phyloP scores from a whole-genome alignment of 257 asterid genomes.

The Ballota nigra region DNA sequence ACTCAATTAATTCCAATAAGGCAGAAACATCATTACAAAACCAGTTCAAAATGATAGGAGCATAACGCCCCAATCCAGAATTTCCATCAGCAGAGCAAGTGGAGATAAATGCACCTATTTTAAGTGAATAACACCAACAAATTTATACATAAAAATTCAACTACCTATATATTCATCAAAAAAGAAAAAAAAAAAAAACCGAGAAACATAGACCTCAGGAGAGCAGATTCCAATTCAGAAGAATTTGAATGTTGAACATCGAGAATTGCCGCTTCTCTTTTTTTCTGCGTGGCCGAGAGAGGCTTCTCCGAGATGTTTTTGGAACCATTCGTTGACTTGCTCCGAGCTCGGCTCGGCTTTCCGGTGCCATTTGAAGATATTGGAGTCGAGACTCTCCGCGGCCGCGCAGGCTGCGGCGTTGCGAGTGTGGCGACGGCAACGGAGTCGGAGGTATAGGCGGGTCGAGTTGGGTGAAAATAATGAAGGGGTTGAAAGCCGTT shows the following conservation, averaged over 20 bases:
- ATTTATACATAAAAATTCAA: slow-evolving; percentile 1
- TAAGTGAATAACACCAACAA: not conserved
- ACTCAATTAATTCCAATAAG: not conserved
- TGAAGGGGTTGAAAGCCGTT: slow-evolving; percentile 29
- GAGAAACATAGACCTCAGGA: slow-evolving; percentile 47
- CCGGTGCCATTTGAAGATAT: slow-evolving; percentile 15
- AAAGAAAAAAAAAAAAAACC: not conserved
- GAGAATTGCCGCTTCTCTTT: slow-evolving; percentile 55
- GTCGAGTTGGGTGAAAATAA: slow-evolving; percentile 26
- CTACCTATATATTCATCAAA: not conserved
- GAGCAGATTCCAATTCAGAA: slow-evolving; percentile 71
- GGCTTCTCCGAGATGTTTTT: slow-evolving; percentile 21
- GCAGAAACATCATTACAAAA: not conserved
- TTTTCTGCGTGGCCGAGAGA: slow-evolving; percentile 24
- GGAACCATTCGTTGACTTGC: slow-evolving; percentile 26
- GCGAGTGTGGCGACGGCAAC: slow-evolving; percentile 20
- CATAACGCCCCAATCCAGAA: not conserved
- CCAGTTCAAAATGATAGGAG: slow-evolving; percentile 8
- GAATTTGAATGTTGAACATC: slow-evolving; percentile 60
- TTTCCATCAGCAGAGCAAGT: not conserved
- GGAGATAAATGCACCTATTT: not conserved
- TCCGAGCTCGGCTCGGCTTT: slow-evolving; percentile 26
- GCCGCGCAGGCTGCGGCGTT: slow-evolving; percentile 23
- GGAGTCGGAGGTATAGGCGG: slow-evolving; percentile 21
- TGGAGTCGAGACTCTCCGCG: slow-evolving; percentile 25